Evolutionary conservation across 495 filamentous ascomycete genomes (phyloP), one percentile per base, ranked within the genome.

Genomic region (Aspergillus bertholletiae): DNA sequence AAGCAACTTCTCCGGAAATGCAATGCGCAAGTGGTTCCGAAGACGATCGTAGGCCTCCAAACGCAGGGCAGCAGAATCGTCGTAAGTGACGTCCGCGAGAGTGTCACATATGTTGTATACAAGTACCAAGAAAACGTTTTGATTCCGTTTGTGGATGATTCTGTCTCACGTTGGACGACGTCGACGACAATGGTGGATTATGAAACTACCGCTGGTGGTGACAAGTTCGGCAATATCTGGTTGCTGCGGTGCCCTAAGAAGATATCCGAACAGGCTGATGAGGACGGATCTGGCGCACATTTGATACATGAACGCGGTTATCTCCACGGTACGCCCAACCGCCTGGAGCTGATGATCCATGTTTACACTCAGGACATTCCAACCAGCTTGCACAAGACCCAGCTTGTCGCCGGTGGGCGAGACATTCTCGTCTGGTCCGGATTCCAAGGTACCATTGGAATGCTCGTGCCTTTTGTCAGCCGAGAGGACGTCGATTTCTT

Each of bases 201-300:
- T 71, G 94, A 97, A 66, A 96, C 93, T 1, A 84, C 88, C 17
- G 94, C 91, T 11, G 94, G 92, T 30, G 95, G 95, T 39, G 95
- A 99, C 74, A 96, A 96, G 66, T 99, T 99, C 56, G 95, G 95
- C 43, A 97, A 97, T 61, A 64, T 99, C 2, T 97, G 91, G 90
- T 79, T 97, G 34, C 67, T 97, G 52, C 88, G 95, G 11, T 93
- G 88, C 61, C 91, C 95, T 0, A 81, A 85, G 55, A 93, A 96
- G 67, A 84, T 86, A 2, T 93, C 88, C 0, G 89, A 93, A 49
- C 88, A 95, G 63, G 82, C 88, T 1, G 94, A 99, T 63, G 95
- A 98, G 71, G 90, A 96, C 54, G 90, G 88, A 40, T 89, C 89
- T 5, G 92, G 92, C 20, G 87, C 89, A 9, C 92, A 96, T 66